Evolutionary conservation across 1,284 basidiomycete species (phyloP), one percentile per base, ranked within the genome.

Genomic region (Cutaneotrichosporon sp.): DNA sequence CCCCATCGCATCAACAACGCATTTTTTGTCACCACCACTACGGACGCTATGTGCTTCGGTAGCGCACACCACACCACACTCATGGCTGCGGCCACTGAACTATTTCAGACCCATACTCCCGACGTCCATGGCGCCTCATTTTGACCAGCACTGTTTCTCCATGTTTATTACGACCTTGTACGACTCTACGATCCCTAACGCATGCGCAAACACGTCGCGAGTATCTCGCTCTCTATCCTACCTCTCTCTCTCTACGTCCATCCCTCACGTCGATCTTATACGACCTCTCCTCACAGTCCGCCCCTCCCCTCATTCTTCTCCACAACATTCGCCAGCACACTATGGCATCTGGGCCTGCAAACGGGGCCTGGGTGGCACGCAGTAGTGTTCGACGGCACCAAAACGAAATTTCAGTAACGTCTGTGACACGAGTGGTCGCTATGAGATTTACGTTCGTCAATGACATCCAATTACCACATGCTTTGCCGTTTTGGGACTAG

Each of bases 361-460:
- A 10, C 26, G 7, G 5, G 5, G 26, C 26, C 26, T 7, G 34
- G 13, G 26, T 10, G 26, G 26, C 26, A 30, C 7, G 7, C 26
- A 30, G 26, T 30, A 30, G 26, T 30, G 26, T 5, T 5, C 26
- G 26, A 30, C 26, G 26, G 26, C 26, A 30, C 26, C 26, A 30
- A 30, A 30, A 30, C 33, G 34, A 14, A 47, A 13, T 35, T 42
- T 33, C 35, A 46, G 47, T 51, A 55, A 51, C 47, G 53, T 17
- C 42, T 23, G 52, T 49, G 46, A 48, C 44, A 55, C 53, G 53
- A 55, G 48, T 51, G 39, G 46, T 14, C 23, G 21, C 46, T 44
- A 55, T 55, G 54, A 51, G n/a, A 55, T 49, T 54, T 46, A 55
- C 54, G 54, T 51, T 46, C 41, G 46, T 45, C 30, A 41, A 26